These are phyloP conservation scores for Arthrobotrys sphaeroides DNA, from an alignment of 2,329 filamentous ascomycete genomes.

Conservation along the genomic window DNA sequence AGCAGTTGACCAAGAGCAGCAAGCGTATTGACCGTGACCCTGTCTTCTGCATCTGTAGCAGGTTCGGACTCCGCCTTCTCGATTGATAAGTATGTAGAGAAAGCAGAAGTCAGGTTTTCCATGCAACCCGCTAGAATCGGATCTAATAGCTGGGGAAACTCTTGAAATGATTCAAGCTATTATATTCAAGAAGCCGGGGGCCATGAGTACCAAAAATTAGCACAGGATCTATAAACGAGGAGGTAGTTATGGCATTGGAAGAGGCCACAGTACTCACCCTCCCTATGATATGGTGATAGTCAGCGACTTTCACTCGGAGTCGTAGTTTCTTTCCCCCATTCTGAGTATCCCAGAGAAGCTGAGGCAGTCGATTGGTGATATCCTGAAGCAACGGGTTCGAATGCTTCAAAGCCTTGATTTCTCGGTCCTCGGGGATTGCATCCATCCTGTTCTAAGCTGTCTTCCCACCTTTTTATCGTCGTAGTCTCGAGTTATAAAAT, in stretches of 20 bases:
- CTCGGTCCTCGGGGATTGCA: conserved; percentile 67
- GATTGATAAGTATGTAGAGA: conserved; percentile 60
- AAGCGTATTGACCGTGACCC: conserved; percentile 30
- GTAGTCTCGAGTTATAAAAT: no score
- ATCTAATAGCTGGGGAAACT: conserved; percentile 92
- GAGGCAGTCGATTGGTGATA: conserved; percentile 67
- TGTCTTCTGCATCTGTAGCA: conserved; percentile 55
- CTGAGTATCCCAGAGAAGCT: conserved; percentile 67
- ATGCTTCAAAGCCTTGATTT: conserved; percentile 71
- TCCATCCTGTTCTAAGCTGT: conserved; percentile 67
- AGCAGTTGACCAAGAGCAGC: conserved; percentile 80
- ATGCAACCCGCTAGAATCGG: conserved; percentile 80
- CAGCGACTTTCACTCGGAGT: conserved; percentile 64
- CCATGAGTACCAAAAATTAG: neutral
- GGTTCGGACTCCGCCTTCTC: conserved; percentile 47
- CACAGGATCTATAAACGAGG: neutral
- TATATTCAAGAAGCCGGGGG: neutral
- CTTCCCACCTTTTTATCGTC: no score
- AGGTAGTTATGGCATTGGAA: neutral
- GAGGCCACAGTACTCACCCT: conserved; percentile 1
- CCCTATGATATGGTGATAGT: conserved; percentile 34
- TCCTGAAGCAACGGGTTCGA: conserved; percentile 70
- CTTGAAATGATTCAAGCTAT: conserved; percentile 87
- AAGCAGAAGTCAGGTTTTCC: conserved; percentile 77
- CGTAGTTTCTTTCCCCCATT: conserved; percentile 64